Evolutionary conservation across 2,329 filamentous ascomycete species (phyloP).

Genomic region (Aspergillus candidus): DNA sequence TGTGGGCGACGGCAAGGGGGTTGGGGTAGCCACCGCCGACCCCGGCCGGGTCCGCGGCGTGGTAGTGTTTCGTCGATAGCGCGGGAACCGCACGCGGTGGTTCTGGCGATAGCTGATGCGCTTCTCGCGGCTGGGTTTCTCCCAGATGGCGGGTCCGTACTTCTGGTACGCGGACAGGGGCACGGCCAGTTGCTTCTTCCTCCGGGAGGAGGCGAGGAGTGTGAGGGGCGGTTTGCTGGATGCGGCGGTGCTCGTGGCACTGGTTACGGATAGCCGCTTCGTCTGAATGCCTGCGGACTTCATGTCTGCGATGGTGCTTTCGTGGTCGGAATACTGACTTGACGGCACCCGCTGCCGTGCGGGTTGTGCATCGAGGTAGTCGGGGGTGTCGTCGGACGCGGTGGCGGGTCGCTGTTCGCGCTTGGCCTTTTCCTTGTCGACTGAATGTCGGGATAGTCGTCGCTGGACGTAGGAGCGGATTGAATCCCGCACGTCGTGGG

Average conservation of each 20-base stretch:
- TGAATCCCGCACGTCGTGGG: slow-evolving; percentile 27
- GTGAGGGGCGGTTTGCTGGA: slow-evolving; percentile 2
- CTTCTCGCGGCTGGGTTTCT: slow-evolving; percentile 21
- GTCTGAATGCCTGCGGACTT: slow-evolving; percentile 3
- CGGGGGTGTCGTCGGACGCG: slow-evolving; percentile 7
- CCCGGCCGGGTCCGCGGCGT: background rate
- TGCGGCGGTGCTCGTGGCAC: slow-evolving; percentile 11
- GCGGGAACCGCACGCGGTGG: slow-evolving; percentile 17
- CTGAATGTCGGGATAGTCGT: slow-evolving; percentile 21
- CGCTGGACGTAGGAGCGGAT: slow-evolving; percentile 32
- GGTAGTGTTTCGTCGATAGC: slow-evolving; percentile 8
- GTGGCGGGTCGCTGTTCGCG: slow-evolving; percentile 10
- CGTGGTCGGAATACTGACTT: slow-evolving; percentile 10
- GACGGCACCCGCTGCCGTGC: slow-evolving; percentile 3
- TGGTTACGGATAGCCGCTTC: slow-evolving; percentile 11
- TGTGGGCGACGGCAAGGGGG: slow-evolving; percentile 15
- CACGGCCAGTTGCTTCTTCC: slow-evolving; percentile 25
- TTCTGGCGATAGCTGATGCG: slow-evolving; percentile 16
- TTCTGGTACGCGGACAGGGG: slow-evolving; percentile 34
- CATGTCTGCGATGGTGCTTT: slow-evolving; percentile 2
- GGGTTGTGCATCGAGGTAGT: background rate
- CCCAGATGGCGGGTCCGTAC: slow-evolving; percentile 32
- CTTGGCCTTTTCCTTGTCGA: slow-evolving; percentile 14
- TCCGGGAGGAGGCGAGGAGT: background rate
- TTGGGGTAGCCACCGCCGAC: slow-evolving; percentile 10